Percentiles rank a stretch among this genome's conserved stretches.
phyloP scores from a whole-genome alignment of 352 stramenopile species.

The Globisporangium perplexum region DNA sequence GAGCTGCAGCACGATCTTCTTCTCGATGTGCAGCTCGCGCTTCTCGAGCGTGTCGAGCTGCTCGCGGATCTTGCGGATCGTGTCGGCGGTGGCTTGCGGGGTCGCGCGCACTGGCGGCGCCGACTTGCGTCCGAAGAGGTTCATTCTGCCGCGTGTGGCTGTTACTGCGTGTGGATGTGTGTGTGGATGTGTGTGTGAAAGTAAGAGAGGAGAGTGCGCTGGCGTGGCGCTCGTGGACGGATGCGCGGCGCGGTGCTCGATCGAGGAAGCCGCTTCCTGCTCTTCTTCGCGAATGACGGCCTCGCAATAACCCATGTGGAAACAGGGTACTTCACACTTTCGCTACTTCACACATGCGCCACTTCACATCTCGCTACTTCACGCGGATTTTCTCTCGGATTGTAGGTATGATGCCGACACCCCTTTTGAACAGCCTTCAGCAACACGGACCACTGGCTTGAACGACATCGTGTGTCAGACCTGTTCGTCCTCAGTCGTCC shows the following conservation, averaged over 20 bases:
- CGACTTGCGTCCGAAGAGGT: conserved; percentile 82
- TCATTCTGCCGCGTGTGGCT: conserved; percentile 55
- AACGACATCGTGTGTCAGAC: too few relatives aligned
- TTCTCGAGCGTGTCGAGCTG: conserved; percentile 91
- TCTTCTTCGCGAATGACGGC: conserved; percentile 3
- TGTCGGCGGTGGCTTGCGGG: conserved; percentile 74
- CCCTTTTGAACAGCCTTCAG: too few relatives aligned
- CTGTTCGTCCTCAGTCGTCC: not conserved
- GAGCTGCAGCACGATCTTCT: conserved; percentile 93
- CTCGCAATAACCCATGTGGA: not conserved
- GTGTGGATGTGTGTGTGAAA: not conserved
- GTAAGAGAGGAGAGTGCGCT: not conserved
- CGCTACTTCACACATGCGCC: conserved; percentile 12
- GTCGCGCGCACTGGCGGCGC: conserved; percentile 42
- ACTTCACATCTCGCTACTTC: too few relatives aligned
- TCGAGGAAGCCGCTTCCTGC: too few relatives aligned
- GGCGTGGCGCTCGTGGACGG: not conserved
- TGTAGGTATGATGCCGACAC: too few relatives aligned
- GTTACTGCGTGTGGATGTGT: not conserved
- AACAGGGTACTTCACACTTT: not conserved
- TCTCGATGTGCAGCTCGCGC: conserved; percentile 94
- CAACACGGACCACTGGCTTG: too few relatives aligned
- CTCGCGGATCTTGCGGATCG: conserved; percentile 88
- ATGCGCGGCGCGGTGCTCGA: not conserved
- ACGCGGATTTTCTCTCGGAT: not conserved